phyloP scores from a whole-genome alignment of 306 rosid species.

The Sicyos baderoa region DNA sequence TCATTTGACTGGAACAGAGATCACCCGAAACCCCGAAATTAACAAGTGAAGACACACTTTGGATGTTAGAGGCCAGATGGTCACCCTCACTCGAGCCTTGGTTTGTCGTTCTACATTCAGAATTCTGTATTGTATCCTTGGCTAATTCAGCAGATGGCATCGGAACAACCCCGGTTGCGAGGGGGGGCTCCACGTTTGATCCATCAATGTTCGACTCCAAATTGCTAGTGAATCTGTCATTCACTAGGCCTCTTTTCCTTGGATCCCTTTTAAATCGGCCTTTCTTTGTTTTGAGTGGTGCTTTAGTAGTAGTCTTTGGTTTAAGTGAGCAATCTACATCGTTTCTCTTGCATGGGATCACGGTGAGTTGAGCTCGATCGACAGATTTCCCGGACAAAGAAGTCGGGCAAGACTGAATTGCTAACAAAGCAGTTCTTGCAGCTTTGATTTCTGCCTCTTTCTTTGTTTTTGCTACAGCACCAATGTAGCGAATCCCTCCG shows the following conservation, averaged over 20 bases:
- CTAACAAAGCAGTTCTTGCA: slow-evolving; percentile 90
- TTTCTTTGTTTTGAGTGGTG: slow-evolving; percentile 46
- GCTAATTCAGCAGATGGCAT: neutral
- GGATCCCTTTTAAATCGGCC: slow-evolving; percentile 39
- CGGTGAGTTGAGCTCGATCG: slow-evolving; percentile 48
- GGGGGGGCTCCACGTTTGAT: neutral
- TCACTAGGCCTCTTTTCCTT: slow-evolving; percentile 30
- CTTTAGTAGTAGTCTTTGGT: slow-evolving; percentile 29
- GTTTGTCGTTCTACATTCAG: neutral
- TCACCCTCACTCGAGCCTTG: neutral
- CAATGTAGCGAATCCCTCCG: slow-evolving; percentile 78
- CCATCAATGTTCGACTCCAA: neutral
- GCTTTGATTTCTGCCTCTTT: slow-evolving; percentile 97
- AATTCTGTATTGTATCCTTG: neutral
- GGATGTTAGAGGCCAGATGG: neutral
- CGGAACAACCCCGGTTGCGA: neutral
- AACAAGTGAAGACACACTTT: neutral
- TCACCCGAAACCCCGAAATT: neutral
- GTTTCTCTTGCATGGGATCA: slow-evolving; percentile 60
- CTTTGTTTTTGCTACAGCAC: slow-evolving; percentile 74
- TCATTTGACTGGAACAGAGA: neutral
- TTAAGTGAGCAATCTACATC: slow-evolving; percentile 24
- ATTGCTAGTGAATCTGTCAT: slow-evolving; percentile 15
- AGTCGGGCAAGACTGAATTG: slow-evolving; percentile 53
- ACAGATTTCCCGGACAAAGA: slow-evolving; percentile 33